Conservation (phyloP, 106 monocot genomes). For the Allium sativum region DNA sequence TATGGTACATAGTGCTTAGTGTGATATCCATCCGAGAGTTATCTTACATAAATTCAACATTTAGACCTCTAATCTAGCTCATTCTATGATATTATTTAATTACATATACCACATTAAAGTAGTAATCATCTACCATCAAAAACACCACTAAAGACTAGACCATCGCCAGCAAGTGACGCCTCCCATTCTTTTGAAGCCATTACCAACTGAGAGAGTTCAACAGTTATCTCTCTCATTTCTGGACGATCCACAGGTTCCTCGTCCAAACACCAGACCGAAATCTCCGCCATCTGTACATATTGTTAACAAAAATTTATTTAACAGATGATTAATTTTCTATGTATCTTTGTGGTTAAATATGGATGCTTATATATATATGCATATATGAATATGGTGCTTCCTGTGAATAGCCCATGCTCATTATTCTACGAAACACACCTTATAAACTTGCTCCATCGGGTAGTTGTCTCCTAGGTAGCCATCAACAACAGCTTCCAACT, state of each 20-base stretch:
- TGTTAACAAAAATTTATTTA: neutral
- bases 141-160: slow-evolving; percentile 33
- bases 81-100: too few species aligned
- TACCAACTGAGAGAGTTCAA: slow-evolving; percentile 19
- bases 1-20: too few species aligned
- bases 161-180: slow-evolving; percentile 29
- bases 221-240: slow-evolving; percentile 38
- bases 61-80: too few species aligned
- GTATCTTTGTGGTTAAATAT: too few species aligned
- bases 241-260: slow-evolving; percentile 29
- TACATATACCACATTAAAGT: too few species aligned
- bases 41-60: too few species aligned
- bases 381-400: too few species aligned
- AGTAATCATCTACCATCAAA: slow-evolving; percentile 9
- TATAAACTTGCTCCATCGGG: slow-evolving; percentile 33
- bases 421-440: slow-evolving; percentile 12
- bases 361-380: too few species aligned
- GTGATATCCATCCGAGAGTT: too few species aligned
- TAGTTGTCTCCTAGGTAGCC: slow-evolving; percentile 24
- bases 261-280: slow-evolving; percentile 30
- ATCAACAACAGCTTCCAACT: slow-evolving; percentile 30
- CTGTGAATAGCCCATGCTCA: too few species aligned
- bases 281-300: slow-evolving; percentile 31
- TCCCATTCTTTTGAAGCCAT: slow-evolving; percentile 47
- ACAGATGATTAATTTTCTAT: too few species aligned